phyloP scores from a whole-genome alignment of 2,329 filamentous ascomycete species.

The Rutstroemia sydowiana region DNA sequence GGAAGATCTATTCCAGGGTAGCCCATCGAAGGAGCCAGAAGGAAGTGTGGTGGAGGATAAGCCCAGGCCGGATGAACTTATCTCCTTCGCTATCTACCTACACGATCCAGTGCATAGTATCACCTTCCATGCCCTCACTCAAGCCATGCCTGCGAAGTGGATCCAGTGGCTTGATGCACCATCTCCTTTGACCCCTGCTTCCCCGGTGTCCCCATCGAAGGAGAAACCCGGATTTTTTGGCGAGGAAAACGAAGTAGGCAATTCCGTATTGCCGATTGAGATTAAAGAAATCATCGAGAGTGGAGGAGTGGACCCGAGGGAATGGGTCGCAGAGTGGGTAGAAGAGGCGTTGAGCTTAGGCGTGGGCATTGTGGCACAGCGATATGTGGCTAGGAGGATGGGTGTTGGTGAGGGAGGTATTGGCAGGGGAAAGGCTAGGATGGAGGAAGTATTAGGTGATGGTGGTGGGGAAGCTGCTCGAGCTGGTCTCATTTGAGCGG shows the following conservation, averaged over 20 bases:
- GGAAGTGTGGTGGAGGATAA: constrained; percentile 44
- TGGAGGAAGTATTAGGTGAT: constrained; percentile 48
- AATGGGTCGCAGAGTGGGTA: constrained; percentile 97
- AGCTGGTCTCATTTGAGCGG: constrained; percentile 45
- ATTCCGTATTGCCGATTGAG: constrained; percentile 62
- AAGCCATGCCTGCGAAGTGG: constrained; percentile 79
- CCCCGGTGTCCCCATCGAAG: constrained; percentile 23
- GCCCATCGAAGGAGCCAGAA: constrained; percentile 48
- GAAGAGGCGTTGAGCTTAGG: constrained; percentile 76
- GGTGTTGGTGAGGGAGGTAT: constrained; percentile 77
- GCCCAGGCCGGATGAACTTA: constrained; percentile 48
- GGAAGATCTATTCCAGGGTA: constrained; percentile 59
- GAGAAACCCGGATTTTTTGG: constrained; percentile 26
- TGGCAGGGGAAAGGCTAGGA: constrained; percentile 53
- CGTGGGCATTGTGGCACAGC: constrained; percentile 81
- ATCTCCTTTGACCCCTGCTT: constrained; percentile 45
- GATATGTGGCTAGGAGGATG: constrained; percentile 93
- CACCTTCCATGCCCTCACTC: constrained; percentile 74
- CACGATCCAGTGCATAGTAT: constrained; percentile 89
- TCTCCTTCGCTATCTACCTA: constrained; percentile 72
- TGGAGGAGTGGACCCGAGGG: constrained; percentile 77
- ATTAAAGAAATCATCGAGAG: constrained; percentile 77
- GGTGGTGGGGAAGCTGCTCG: constrained; percentile 53
- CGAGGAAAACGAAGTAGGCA: constrained; percentile 36
- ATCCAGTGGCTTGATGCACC: constrained; percentile 83